Base-by-base conservation (phyloP, 1,284 basidiomycete genomes). In the Cutaneotrichosporon sp. region DNA sequence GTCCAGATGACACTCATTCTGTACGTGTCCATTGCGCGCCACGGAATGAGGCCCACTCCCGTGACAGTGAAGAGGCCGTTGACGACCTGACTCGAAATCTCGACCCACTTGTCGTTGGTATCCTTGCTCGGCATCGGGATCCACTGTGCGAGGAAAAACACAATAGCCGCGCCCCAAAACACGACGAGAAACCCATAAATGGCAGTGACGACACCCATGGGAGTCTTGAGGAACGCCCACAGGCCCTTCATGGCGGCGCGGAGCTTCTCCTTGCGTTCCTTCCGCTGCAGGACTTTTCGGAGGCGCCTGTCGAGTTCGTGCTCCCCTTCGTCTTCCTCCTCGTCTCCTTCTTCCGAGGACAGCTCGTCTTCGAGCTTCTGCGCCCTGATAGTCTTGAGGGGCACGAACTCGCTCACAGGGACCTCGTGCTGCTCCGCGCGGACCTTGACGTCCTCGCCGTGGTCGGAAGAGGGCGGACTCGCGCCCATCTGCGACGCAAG, bases 141-240 rank as follows among this genome's bases (percentile, higher is more conserved):
- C 72, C 74, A 75, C 5, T 65, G 65, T 5, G 66, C 29, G 38
- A 90, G 76, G 73, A 90, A 89, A 35, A 90, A 65, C 0, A 90
- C 86, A 59, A 91, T 85, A 5, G 85, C 88, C 61, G 91, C 88
- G 0, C 88, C 88, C 75, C 91, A 92, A 35, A 92, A 84, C 3
- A 81, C 86, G 2, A 83, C 81, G 29, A 82, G 68, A 66, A 91
- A 87, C 0, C 88, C 88, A 71, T 91, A 92, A 16, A 91, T 81
- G 5, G 82, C 86, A 1, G 83, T 82, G 39, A 89, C 75, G 24
- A 66, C 83, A 65, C 88, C 89, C 61, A 78, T 71, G 1, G 78
- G 78, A 38, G 89, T 92, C 76, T 87, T 89, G 55, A 90, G 71
- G 65, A 88, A 92, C 1, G 84, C 81, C 87, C 88, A 89, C 2